Conservation (phyloP, 169 alveolate genomes). For the Toxoplasma gondii region DNA sequence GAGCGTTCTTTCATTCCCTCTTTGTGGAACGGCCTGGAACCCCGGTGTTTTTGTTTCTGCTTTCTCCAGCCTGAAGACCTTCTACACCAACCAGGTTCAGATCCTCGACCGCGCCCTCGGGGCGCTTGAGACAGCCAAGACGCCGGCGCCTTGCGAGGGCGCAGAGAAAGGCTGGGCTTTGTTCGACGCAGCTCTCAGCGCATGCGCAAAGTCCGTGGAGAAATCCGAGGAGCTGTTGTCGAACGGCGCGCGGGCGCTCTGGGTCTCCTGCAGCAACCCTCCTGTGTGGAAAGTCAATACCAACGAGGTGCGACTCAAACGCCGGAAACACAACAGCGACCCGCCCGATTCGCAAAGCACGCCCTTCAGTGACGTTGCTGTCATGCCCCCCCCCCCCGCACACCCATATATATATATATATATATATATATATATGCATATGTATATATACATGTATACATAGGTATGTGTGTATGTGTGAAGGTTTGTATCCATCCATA, state of each 20-base stretch:
- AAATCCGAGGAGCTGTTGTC: not conserved
- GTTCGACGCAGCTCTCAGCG: not conserved
- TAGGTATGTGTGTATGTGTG: not conserved
- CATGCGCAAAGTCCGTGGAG: conserved; percentile 14
- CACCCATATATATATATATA: not conserved
- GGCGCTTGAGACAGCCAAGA: not conserved
- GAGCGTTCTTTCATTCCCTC: no score
- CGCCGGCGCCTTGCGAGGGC: not conserved
- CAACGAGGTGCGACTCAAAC: not conserved
- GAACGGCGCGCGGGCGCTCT: conserved; percentile 13
- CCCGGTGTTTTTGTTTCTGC: not conserved
- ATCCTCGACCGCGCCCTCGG: not conserved
- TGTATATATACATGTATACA: conserved; percentile 1
- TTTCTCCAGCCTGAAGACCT: not conserved
- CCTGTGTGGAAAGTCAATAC: not conserved
- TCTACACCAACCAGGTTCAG: conserved; percentile 4
- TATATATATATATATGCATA: conserved; percentile 24
- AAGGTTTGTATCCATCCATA: no score
- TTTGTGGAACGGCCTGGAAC: no score
- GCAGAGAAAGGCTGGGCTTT: not conserved
- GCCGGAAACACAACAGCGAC: not conserved
- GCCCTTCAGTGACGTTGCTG: no score
- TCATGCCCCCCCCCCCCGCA: no score
- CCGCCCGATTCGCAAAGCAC: no score
- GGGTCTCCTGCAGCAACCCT: not conserved